Evolutionary conservation across 2,329 filamentous ascomycete genomes (phyloP).

Genomic region (Claviceps paspali): DNA sequence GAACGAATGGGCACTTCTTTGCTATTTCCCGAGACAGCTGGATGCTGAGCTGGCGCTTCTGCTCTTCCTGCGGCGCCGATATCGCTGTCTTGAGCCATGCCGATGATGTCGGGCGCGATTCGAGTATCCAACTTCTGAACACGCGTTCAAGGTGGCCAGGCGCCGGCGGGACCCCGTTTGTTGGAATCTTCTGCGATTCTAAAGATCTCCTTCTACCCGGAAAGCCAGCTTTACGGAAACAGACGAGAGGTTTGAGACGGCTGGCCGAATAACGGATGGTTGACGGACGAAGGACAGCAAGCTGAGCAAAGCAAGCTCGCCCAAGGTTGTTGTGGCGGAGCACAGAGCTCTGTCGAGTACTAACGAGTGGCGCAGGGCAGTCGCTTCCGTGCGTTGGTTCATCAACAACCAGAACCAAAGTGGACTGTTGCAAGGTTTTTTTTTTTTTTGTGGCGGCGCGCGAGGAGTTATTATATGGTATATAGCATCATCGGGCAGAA

Average conservation of each 20-base stretch:
- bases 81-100: constrained; percentile 3
- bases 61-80: background rate
- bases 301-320: no score
- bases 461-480: no score
- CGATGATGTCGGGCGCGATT: background rate
- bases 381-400: no score
- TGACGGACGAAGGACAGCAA: background rate
- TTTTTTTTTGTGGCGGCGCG: no score
- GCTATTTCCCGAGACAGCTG: constrained; percentile 6
- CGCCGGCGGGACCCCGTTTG: background rate
- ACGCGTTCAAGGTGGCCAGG: background rate
- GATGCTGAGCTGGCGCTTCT: background rate
- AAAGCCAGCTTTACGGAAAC: constrained; percentile 1
- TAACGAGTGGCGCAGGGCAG: no score
- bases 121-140: background rate
- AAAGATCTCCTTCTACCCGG: background rate
- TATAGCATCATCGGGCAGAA: no score
- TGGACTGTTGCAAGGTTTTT: no score
- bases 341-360: no score
- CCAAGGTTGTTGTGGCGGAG: no score
- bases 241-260: background rate
- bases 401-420: no score
- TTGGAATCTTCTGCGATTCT: no score
- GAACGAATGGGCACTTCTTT: constrained; percentile 16
- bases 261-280: background rate